phyloP scores from a whole-genome alignment of 75 land plant species.

The Sequoiadendron giganteum region DNA sequence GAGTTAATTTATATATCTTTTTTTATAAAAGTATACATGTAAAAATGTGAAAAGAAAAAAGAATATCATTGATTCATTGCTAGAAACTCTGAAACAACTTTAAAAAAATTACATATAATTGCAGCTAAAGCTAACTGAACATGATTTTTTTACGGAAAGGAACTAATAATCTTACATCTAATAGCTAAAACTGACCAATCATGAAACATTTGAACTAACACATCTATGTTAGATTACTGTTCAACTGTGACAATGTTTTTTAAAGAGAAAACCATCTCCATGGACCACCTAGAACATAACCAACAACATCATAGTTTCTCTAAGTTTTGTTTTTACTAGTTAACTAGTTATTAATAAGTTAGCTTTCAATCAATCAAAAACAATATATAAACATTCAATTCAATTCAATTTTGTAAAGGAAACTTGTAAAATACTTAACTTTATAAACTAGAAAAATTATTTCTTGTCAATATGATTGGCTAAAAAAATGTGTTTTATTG shows the following conservation, averaged over 20 bases:
- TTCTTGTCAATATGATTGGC: too few relatives aligned
- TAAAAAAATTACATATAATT: not conserved
- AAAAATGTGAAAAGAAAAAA: not conserved
- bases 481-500: too few relatives aligned
- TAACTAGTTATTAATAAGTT: too few relatives aligned
- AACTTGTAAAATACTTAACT: too few relatives aligned
- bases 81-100: not conserved
- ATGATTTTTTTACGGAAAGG: not conserved
- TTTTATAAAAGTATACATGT: not conserved
- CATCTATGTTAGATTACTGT: not conserved
- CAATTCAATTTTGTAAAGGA: too few relatives aligned
- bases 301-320: too few relatives aligned
- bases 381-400: too few relatives aligned
- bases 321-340: too few relatives aligned
- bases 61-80: not conserved
- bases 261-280: not conserved
- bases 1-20: not conserved
- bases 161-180: not conserved
- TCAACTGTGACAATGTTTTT: not conserved
- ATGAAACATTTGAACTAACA: not conserved
- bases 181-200: not conserved
- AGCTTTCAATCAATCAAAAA: not conserved
- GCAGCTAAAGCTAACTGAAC: not conserved
- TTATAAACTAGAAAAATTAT: too few relatives aligned
- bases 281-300: not conserved